Evolutionary conservation across 2,329 filamentous ascomycete species (phyloP).

Genomic region (Beauveria brongniartii): DNA sequence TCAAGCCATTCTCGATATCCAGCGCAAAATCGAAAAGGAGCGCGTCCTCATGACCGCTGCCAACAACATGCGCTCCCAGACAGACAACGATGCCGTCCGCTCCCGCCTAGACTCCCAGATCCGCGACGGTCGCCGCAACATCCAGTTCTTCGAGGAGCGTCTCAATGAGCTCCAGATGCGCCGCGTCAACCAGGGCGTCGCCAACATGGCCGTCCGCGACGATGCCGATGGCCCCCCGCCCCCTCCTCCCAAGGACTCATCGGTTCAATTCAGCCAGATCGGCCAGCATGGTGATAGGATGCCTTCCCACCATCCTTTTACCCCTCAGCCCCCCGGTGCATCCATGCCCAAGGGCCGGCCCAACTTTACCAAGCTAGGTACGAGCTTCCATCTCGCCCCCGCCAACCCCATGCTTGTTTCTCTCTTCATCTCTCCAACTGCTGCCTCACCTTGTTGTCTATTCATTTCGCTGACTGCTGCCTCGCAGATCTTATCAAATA

Average conservation of each 20-base stretch:
- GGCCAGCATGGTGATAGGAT: constrained; percentile 65
- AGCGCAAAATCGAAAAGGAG: constrained; percentile 96
- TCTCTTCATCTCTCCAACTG: not conserved
- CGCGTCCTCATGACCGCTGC: constrained; percentile 91
- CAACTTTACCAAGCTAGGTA: constrained; percentile 95
- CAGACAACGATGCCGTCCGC: constrained; percentile 84
- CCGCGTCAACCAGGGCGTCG: constrained; percentile 59
- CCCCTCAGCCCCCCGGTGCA: constrained; percentile 56
- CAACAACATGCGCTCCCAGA: constrained; percentile 90
- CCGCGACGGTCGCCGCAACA: constrained; percentile 84
- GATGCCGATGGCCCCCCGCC: constrained; percentile 46
- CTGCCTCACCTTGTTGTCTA: not conserved
- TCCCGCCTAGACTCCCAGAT: constrained; percentile 90
- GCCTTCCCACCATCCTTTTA: constrained; percentile 73
- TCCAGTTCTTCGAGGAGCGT: constrained; percentile 91
- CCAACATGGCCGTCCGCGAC: constrained; percentile 47
- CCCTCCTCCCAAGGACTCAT: constrained; percentile 67
- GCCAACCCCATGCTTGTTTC: not conserved
- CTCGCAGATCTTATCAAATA: constrained; percentile 89
- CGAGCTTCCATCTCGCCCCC: constrained; percentile 19
- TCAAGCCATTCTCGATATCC: constrained; percentile 67
- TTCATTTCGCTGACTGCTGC: not conserved
- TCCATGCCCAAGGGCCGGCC: constrained; percentile 66
- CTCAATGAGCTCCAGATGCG: constrained; percentile 83
- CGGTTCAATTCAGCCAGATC: constrained; percentile 44